Evolutionary conservation across 2,329 filamentous ascomycete species (phyloP).

Genomic region (Xylaria sp.): DNA sequence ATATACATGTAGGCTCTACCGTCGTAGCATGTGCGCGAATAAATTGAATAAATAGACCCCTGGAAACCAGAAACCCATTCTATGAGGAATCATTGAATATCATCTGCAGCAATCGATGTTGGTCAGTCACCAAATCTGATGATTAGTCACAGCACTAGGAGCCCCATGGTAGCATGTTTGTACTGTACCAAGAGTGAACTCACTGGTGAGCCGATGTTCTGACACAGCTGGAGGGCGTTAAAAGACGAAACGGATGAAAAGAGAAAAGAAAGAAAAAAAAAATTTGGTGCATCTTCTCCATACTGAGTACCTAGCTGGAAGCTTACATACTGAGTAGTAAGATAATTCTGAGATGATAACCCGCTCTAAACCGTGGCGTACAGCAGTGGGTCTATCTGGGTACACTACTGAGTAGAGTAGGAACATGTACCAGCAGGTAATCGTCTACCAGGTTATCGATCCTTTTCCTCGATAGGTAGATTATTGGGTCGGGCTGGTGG

Average conservation of each 20-base stretch:
- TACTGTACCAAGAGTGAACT: too few species aligned
- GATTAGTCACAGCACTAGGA: too few species aligned
- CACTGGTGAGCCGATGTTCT: too few species aligned
- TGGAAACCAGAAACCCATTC: too few species aligned
- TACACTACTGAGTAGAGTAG: too few species aligned
- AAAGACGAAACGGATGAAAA: too few species aligned
- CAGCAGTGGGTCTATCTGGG: background rate
- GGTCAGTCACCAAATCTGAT: constrained; percentile 29
- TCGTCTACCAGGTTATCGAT: constrained; percentile 1
- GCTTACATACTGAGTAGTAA: background rate
- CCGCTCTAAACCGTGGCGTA: background rate
- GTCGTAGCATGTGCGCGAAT: background rate
- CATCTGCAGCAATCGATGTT: constrained; percentile 36
- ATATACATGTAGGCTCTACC: too few species aligned
- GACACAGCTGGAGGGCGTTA: too few species aligned
- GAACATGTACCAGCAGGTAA: background rate
- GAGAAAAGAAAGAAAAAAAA: background rate
- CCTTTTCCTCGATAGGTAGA: background rate
- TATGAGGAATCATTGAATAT: too few species aligned
- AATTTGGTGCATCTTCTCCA: background rate
- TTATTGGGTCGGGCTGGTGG: constrained; percentile 11
- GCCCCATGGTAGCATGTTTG: too few species aligned
- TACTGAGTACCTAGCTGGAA: too few species aligned
- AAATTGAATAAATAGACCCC: background rate
- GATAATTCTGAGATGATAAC: background rate